A percentile compares a stretch with the other conserved stretches of the same genome.
These are phyloP conservation scores for Wickerhamiella hasegawae DNA, from an alignment of 805 yeast species.

Conservation along the genomic window DNA sequence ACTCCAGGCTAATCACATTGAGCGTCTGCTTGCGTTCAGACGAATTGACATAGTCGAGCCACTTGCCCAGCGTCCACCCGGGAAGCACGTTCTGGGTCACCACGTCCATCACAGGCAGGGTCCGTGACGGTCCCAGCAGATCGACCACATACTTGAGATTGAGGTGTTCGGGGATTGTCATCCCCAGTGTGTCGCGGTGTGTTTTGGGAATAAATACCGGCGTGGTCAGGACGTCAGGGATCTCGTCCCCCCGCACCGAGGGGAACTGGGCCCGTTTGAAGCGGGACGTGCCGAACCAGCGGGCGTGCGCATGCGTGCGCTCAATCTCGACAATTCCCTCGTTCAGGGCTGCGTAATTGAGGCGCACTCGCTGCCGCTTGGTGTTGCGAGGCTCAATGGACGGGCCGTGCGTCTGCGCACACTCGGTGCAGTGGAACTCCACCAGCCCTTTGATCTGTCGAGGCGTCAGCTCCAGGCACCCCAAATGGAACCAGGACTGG, in stretches of 20 bases:
- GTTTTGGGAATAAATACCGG: conserved; percentile 33
- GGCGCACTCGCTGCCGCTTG: conserved; percentile 33
- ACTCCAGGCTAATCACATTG: conserved; percentile 71
- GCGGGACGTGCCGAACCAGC: conserved; percentile 7
- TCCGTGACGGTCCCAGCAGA: conserved; percentile 43
- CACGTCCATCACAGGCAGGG: conserved; percentile 80
- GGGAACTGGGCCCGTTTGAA: conserved; percentile 20
- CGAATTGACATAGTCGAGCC: conserved; percentile 49
- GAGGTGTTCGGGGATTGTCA: conserved; percentile 39
- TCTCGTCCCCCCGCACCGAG: conserved; percentile 20
- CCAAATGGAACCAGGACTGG: conserved; percentile 36
- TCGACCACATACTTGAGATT: conserved; percentile 41
- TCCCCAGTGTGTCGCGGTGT: conserved; percentile 25
- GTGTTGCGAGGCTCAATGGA: conserved; percentile 36
- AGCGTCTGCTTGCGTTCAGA: conserved; percentile 45
- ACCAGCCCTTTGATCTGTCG: conserved; percentile 26
- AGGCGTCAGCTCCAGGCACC: conserved; percentile 29
- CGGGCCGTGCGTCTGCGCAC: conserved; percentile 33
- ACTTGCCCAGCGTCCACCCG: conserved; percentile 52
- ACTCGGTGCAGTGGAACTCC: conserved; percentile 39
- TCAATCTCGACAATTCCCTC: conserved; percentile 31
- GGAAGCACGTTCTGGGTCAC: conserved; percentile 47
- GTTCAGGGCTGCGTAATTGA: conserved; percentile 68
- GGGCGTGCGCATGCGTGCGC: conserved; percentile 10
- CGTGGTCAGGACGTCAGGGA: conserved; percentile 22